Percentiles rank a stretch among this genome's conserved stretches.
Evolutionary conservation across 169 alveolate genomes (phyloP).

Genomic region (Plasmodium relictum): DNA sequence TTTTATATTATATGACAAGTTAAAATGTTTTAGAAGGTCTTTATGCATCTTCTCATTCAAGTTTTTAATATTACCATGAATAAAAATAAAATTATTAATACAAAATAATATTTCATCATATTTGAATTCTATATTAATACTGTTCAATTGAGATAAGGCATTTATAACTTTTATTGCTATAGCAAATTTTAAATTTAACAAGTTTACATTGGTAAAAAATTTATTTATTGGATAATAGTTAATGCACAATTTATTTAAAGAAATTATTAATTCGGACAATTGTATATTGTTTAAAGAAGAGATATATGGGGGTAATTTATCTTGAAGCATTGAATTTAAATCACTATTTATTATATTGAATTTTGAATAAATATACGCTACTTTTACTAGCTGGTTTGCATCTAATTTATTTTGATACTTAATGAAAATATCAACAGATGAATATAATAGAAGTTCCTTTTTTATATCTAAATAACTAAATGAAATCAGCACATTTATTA

Average conservation of each 20-base stretch:
- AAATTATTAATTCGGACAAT: slow-evolving; percentile 48
- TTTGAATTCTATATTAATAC: slow-evolving; percentile 37
- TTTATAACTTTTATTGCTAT: slow-evolving; percentile 58
- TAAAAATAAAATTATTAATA: slow-evolving; percentile 25
- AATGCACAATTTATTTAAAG: slow-evolving; percentile 40
- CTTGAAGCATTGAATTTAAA: slow-evolving; percentile 19
- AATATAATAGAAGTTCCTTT: slow-evolving; percentile 48
- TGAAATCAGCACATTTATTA: slow-evolving; percentile 42
- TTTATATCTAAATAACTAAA: slow-evolving; percentile 34
- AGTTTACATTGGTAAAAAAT: slow-evolving; percentile 48
- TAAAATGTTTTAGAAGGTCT: background rate
- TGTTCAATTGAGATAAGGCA: slow-evolving; percentile 18
- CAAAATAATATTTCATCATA: slow-evolving; percentile 47
- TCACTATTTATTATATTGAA: slow-evolving; percentile 29
- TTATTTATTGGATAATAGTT: slow-evolving; percentile 17
- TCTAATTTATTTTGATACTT: slow-evolving; percentile 62
- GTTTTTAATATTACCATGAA: slow-evolving; percentile 28
- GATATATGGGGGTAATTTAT: slow-evolving; percentile 30
- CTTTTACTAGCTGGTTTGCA: slow-evolving; percentile 35
- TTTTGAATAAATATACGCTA: slow-evolving; percentile 64
- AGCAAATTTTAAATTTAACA: slow-evolving; percentile 37
- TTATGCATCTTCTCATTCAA: background rate
- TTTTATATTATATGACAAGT: background rate
- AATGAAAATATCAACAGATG: slow-evolving; percentile 48
- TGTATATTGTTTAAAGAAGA: slow-evolving; percentile 35